Conservation (phyloP, 129 eudicot species). For the Smallanthus sonchifolius region DNA sequence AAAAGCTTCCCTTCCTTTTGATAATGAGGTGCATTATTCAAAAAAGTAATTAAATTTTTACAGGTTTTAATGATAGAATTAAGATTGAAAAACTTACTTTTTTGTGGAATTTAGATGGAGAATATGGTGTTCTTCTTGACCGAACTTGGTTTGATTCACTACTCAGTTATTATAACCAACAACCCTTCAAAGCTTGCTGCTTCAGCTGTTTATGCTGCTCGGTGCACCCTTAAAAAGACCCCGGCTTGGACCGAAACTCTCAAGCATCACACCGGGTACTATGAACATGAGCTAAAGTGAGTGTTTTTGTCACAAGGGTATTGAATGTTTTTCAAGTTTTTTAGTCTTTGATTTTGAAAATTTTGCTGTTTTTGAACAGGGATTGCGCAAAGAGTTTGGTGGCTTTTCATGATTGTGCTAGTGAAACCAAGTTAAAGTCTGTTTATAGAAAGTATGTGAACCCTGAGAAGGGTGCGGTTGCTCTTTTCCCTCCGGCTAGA, state of each 20-base stretch:
- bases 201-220: slow-evolving; percentile 83
- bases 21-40: slow-evolving; percentile 43
- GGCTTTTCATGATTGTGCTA: slow-evolving; percentile 38
- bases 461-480: slow-evolving; percentile 44
- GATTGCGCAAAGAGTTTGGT: slow-evolving; percentile 54
- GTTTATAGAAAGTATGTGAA: slow-evolving; percentile 44
- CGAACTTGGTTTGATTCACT: slow-evolving; percentile 69
- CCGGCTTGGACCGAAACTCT: slow-evolving; percentile 82
- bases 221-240: slow-evolving; percentile 55
- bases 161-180: slow-evolving; percentile 38
- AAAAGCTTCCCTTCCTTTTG: slow-evolving; percentile 70
- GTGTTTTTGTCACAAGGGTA: neutral
- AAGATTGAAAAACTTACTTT: neutral
- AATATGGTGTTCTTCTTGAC: slow-evolving; percentile 75
- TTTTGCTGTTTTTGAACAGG: slow-evolving; percentile 24
- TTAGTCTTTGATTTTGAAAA: neutral
- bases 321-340: neutral
- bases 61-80: neutral
- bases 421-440: slow-evolving; percentile 46
- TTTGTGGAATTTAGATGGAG: slow-evolving; percentile 54
- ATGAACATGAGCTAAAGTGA: slow-evolving; percentile 59
- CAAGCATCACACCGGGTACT: slow-evolving; percentile 68
- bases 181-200: slow-evolving; percentile 81
- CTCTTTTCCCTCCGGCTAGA: slow-evolving; percentile 46
- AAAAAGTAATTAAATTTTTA: neutral